Percentiles rank a stretch among this genome's conserved stretches.
phyloP scores from a whole-genome alignment of 352 stramenopile genomes.

The Phytophthora sojae region DNA sequence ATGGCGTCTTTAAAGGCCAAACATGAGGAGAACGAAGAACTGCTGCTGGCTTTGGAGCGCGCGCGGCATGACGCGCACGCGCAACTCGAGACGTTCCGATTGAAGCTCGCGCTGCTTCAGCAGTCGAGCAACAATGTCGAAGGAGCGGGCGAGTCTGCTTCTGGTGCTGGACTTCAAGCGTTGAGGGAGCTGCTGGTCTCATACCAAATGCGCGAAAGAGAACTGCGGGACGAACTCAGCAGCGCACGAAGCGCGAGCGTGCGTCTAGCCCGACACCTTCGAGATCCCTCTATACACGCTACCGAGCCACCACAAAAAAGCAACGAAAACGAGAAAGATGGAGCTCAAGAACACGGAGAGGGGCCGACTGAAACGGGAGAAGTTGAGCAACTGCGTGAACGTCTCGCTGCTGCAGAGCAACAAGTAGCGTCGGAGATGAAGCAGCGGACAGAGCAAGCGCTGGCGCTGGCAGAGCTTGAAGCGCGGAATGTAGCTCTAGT shows the following conservation, averaged over 20 bases:
- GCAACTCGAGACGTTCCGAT: constrained; percentile 50
- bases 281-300: background rate
- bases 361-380: background rate
- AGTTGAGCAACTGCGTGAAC: constrained; percentile 11
- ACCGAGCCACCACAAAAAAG: background rate
- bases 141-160: background rate
- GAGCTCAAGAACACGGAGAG: background rate
- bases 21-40: constrained; percentile 54
- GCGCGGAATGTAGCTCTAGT: constrained; percentile 15
- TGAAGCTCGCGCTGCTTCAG: constrained; percentile 48
- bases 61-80: constrained; percentile 52
- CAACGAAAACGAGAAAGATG: constrained; percentile 1
- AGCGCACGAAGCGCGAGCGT: constrained; percentile 25
- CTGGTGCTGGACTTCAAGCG: constrained; percentile 9
- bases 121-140: constrained; percentile 5
- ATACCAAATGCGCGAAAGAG: constrained; percentile 53
- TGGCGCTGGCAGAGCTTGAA: constrained; percentile 37
- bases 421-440: constrained; percentile 30
- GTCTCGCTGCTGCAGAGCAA: constrained; percentile 22
- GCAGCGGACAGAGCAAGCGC: constrained; percentile 21
- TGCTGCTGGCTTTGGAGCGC: constrained; percentile 50
- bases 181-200: constrained; percentile 47
- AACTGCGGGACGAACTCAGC: constrained; percentile 45
- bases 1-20: constrained; percentile 41
- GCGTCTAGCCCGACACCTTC: constrained; percentile 31